Conservation (phyloP, 108 stramenopile species). For the Cyclostephanos invisitatus region DNA sequence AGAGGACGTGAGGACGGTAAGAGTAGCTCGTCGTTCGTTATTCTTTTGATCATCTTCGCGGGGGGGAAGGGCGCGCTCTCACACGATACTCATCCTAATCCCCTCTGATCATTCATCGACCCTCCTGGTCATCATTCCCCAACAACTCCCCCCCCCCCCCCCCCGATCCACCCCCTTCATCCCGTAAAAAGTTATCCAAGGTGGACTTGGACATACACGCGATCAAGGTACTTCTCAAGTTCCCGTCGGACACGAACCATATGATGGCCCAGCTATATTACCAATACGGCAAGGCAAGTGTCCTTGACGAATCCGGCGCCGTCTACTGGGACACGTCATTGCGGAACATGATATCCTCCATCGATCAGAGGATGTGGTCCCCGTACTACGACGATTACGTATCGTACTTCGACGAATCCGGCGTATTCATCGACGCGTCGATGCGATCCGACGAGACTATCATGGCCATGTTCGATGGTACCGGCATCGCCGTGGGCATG, state of each 20-base stretch:
- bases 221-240: constrained; percentile 32
- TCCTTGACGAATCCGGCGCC: constrained; percentile 58
- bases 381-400: constrained; percentile 60
- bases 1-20: constrained; percentile 44
- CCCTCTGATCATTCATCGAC: not conserved
- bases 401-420: constrained; percentile 11
- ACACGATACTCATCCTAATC: no score
- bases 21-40: not conserved
- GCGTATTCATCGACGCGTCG: constrained; percentile 52
- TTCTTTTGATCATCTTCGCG: not conserved
- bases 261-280: constrained; percentile 64
- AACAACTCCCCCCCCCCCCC: no score
- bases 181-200: constrained; percentile 44
- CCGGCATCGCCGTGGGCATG: constrained; percentile 19
- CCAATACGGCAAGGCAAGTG: constrained; percentile 71
- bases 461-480: constrained; percentile 51
- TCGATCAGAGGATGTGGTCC: constrained; percentile 52
- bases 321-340: constrained; percentile 56
- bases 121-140: no score
- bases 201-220: constrained; percentile 74
- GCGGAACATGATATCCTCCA: constrained; percentile 54
- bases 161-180: no score
- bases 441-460: constrained; percentile 67
- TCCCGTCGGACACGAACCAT: constrained; percentile 41
- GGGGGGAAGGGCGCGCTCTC: no score